These are phyloP conservation scores for Xylaria sp. DNA, from an alignment of 2,329 filamentous ascomycete species.

Conservation along the genomic window DNA sequence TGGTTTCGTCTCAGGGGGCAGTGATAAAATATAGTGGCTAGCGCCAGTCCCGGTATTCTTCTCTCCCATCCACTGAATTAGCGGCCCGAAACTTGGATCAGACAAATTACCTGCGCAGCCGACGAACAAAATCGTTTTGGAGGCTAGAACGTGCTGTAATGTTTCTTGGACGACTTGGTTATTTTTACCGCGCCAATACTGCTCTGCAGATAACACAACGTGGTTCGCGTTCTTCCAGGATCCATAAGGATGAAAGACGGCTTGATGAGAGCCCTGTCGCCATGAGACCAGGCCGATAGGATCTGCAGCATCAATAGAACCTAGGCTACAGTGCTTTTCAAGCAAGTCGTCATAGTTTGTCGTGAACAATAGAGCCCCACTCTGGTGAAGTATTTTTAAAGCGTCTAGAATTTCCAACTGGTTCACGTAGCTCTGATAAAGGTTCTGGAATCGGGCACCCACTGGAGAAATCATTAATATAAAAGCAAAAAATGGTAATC, in stretches of 20 bases:
- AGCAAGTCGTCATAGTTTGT: slow-evolving; percentile 39
- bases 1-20: slow-evolving; percentile 14
- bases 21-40: slow-evolving; percentile 33
- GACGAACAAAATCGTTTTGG: slow-evolving; percentile 36
- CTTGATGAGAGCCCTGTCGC: slow-evolving; percentile 27
- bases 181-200: slow-evolving; percentile 27
- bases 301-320: slow-evolving; percentile 31
- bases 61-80: slow-evolving; percentile 35
- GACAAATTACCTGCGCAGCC: slow-evolving; percentile 34
- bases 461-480: slow-evolving; percentile 13
- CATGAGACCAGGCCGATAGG: slow-evolving; percentile 21
- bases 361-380: slow-evolving; percentile 34
- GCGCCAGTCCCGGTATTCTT: slow-evolving; percentile 13
- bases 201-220: slow-evolving; percentile 33
- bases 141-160: slow-evolving; percentile 28
- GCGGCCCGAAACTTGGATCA: slow-evolving; percentile 34
- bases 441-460: slow-evolving; percentile 33
- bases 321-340: slow-evolving; percentile 31
- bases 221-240: slow-evolving; percentile 31
- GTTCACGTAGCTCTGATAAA: slow-evolving; percentile 26
- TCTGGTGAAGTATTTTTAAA: slow-evolving; percentile 29
- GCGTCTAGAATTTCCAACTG: slow-evolving; percentile 31
- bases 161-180: slow-evolving; percentile 23
- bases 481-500: not conserved
- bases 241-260: slow-evolving; percentile 38